Base-by-base conservation (phyloP, 805 yeast genomes). In the Candida incommunis region DNA sequence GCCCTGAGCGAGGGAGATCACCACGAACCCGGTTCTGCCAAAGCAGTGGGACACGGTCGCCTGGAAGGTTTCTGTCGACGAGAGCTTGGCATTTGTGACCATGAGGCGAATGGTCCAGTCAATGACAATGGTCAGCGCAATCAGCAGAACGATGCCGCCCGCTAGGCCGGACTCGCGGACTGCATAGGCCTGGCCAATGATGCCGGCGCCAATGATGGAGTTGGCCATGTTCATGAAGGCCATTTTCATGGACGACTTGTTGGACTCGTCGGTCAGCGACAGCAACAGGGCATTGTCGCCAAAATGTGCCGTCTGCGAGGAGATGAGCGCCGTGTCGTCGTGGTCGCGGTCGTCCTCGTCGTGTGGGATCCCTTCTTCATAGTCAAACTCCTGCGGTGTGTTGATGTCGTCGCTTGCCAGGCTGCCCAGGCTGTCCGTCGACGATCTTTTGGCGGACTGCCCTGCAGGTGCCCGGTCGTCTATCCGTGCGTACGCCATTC, bases 161-260 rank as follows among this genome's bases (percentile, higher is more conserved):
- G 79, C 47, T 2, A 90, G 60, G 0, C 97, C 97, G 18, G 84
- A 72, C 54, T 87, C 84, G 41, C 72, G 68, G 55, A 88, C 76
- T 0, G 96, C 96, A 51, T 79, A 82, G 1, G 97, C 94, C 51
- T 87, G 94, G 1, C 96, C 95, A 25, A 90, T 85, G 45, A 90
- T 84, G 2, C 97, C 97, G 0, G 97, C 96, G 0, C 97, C 97
- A 4, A 90, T 69, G 49, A 90, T 90, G 18, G 94, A 81, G 62
- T 88, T 88, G 7, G 96, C 94, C 95, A 88, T 87, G 62, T 90
- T 90, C 94, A 88, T 83, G 57, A 88, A 87, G 3, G 96, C 96
- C 85, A 82, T 82, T 47, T 72, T 74, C 71, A 88, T 70, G 35
- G 70, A 72, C 2, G 83, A 75, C 52, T 74, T 75, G 43, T 48